These are phyloP conservation scores for Henckelia pumila DNA, from an alignment of 257 asterid species.

Conservation along the genomic window DNA sequence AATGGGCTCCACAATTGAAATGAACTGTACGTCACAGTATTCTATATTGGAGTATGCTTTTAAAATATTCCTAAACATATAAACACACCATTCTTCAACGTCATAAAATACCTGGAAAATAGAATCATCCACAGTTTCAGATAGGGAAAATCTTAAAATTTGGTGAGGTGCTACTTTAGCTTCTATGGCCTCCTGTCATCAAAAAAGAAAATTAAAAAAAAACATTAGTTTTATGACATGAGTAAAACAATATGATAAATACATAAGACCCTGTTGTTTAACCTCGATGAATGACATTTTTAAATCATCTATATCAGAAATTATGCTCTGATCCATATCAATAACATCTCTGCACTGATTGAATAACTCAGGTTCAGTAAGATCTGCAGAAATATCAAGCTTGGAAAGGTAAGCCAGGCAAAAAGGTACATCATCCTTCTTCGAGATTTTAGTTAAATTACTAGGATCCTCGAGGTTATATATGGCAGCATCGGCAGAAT, in stretches of 20 bases:
- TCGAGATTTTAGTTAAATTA: slow-evolving; percentile 27
- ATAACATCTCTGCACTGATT: slow-evolving; percentile 52
- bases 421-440: slow-evolving; percentile 45
- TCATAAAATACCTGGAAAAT: slow-evolving; percentile 61
- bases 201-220: slow-evolving; percentile 5
- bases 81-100: neutral
- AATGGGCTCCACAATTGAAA: neutral
- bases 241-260: slow-evolving; percentile 14
- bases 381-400: slow-evolving; percentile 86
- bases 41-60: neutral
- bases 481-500: slow-evolving; percentile 35
- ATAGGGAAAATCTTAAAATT: slow-evolving; percentile 37
- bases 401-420: slow-evolving; percentile 63
- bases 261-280: slow-evolving; percentile 27
- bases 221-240: neutral
- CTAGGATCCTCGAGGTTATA: slow-evolving; percentile 33
- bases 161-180: slow-evolving; percentile 31
- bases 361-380: slow-evolving; percentile 68
- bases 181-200: slow-evolving; percentile 46
- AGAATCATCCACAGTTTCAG: slow-evolving; percentile 57
- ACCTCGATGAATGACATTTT: slow-evolving; percentile 66
- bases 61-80: no score
- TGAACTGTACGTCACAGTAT: neutral
- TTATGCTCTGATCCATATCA: slow-evolving; percentile 38
- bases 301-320: slow-evolving; percentile 42